Conservation (phyloP, 1,139 yeast genomes). For the Suhomyces terraborum region DNA sequence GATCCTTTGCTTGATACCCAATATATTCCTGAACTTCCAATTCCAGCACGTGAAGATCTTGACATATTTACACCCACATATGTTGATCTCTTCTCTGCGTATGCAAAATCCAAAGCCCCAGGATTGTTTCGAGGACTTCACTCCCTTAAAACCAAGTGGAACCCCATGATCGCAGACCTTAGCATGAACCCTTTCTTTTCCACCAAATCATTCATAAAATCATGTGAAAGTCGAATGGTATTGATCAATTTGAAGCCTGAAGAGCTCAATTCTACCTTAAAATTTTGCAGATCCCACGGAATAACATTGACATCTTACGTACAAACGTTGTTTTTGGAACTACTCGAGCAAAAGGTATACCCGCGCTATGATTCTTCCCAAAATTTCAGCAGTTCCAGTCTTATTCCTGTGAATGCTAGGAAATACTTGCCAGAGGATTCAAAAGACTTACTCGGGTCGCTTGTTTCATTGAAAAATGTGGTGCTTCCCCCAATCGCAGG, state of each 20-base stretch:
- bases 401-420: slow-evolving; percentile 2
- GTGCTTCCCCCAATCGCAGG: slow-evolving; percentile 20
- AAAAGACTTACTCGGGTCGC: not conserved
- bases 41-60: slow-evolving; percentile 1
- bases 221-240: not conserved
- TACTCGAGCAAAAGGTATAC: slow-evolving; percentile 11
- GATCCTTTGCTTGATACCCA: not conserved
- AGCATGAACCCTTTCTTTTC: not conserved
- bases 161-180: slow-evolving; percentile 1
- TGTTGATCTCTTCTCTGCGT: not conserved
- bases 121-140: not conserved
- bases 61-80: not conserved
- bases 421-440: not conserved
- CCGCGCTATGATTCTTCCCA: slow-evolving; percentile 2
- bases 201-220: not conserved
- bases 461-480: slow-evolving; percentile 19
- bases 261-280: slow-evolving; percentile 1
- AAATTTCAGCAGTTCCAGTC: slow-evolving; percentile 5
- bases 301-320: slow-evolving; percentile 15
- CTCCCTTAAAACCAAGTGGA: not conserved
- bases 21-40: not conserved
- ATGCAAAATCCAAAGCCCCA: not conserved
- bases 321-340: slow-evolving; percentile 12
- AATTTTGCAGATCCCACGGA: slow-evolving; percentile 10
- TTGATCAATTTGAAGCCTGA: slow-evolving; percentile 1